Conservation (phyloP, 83 land plant species). For the Larix sibirica region DNA sequence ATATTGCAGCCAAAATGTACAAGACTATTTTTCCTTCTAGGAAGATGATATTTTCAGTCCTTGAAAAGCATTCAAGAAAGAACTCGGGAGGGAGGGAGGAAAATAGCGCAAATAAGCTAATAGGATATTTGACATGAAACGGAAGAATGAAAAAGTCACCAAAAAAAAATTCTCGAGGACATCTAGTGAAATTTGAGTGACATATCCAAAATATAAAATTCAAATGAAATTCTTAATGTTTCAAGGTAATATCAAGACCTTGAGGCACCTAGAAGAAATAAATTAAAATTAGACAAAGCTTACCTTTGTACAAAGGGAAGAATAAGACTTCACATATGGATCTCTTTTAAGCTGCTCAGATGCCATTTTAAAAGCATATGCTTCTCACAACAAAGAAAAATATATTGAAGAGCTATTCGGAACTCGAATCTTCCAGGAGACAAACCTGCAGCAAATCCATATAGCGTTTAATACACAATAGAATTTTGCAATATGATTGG, state of each 20-base stretch:
- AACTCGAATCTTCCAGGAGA: background rate
- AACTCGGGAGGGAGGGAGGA: background rate
- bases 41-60: background rate
- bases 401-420: background rate
- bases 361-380: background rate
- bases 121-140: background rate
- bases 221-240: too few species aligned
- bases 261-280: background rate
- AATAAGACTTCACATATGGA: background rate
- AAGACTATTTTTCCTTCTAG: background rate
- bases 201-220: background rate
- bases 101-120: background rate
- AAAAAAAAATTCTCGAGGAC: background rate
- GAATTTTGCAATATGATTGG: background rate
- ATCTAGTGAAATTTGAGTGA: background rate
- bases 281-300: background rate
- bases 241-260: background rate
- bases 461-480: background rate
- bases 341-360: background rate
- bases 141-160: background rate
- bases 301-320: constrained; percentile 4
- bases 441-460: constrained; percentile 12
- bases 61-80: background rate
- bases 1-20: too few species aligned
- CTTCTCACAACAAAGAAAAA: background rate